Percentiles rank a stretch among this genome's conserved stretches.
Conservation (phyloP, 2,329 filamentous ascomycete genomes). For the Penicillium sp. region DNA sequence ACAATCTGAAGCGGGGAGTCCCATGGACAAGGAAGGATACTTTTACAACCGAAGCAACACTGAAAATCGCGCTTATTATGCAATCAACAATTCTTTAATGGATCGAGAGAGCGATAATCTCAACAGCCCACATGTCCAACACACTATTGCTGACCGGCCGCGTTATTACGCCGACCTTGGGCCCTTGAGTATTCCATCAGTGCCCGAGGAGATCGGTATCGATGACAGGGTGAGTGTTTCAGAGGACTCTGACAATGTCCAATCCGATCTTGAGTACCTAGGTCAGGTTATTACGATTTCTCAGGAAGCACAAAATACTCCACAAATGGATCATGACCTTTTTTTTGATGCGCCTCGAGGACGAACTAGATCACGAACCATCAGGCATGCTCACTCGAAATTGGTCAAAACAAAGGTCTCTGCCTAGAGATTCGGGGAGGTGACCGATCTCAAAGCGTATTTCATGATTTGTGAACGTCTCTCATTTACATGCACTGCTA, state of each 20-base stretch:
- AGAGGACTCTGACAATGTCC: neutral
- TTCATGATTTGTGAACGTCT: neutral
- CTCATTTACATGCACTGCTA: neutral
- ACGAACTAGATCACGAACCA: constrained; percentile 8
- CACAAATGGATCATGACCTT: neutral
- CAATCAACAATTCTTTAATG: neutral
- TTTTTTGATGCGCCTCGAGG: constrained; percentile 3
- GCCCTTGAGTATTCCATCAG: constrained; percentile 2
- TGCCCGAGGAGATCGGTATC: neutral
- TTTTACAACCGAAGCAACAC: neutral
- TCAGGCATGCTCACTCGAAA: neutral
- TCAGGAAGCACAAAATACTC: neutral
- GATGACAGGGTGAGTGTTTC: constrained; percentile 5
- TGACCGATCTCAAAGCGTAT: neutral
- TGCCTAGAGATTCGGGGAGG: neutral
- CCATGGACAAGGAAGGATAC: neutral
- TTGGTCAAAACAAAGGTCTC: constrained; percentile 5
- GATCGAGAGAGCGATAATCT: neutral
- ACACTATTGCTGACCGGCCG: neutral
- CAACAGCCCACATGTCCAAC: neutral
- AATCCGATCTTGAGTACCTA: neutral
- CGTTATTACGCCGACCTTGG: constrained; percentile 14
- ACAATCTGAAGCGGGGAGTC: neutral
- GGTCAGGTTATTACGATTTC: neutral
- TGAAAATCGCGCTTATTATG: neutral